Evolutionary conservation across 768 basidiomycete genomes (phyloP).

Genomic region (Peribolospora baueri): DNA sequence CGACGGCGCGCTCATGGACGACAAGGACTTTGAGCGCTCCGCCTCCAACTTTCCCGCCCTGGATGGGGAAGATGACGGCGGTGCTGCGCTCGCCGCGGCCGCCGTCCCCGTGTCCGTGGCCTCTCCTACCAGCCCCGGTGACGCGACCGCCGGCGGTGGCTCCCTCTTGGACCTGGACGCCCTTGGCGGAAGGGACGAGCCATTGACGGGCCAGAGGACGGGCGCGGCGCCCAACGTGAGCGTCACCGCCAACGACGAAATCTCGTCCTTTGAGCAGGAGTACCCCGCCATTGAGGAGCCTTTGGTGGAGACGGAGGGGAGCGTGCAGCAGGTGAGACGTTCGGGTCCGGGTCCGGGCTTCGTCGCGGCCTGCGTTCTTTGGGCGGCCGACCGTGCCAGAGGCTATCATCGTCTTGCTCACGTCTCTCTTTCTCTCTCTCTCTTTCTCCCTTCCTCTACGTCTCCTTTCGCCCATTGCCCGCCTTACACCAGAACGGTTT

Average conservation of each 20-base stretch:
- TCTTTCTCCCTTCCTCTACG: too few species aligned
- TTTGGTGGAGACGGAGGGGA: too few species aligned
- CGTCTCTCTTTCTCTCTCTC: too few species aligned
- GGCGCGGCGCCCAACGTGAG: conserved; percentile 33
- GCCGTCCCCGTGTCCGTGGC: conserved; percentile 19
- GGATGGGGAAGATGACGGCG: conserved; percentile 32
- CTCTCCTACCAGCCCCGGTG: conserved; percentile 7
- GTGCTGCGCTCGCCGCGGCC: conserved; percentile 30
- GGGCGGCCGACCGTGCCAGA: too few species aligned
- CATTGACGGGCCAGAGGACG: conserved; percentile 17
- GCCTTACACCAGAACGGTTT: too few species aligned
- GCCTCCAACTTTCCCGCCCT: conserved; percentile 68
- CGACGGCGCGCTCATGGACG: conserved; percentile 22
- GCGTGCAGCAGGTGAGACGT: too few species aligned
- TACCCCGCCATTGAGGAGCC: conserved; percentile 48
- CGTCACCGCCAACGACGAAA: conserved; percentile 52
- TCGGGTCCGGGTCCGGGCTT: too few species aligned
- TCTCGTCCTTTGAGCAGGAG: conserved; percentile 61
- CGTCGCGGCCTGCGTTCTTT: too few species aligned
- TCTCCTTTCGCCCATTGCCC: too few species aligned
- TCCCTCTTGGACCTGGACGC: conserved; percentile 3
- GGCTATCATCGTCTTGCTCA: too few species aligned
- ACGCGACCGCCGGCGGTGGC: background rate
- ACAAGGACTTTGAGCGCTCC: conserved; percentile 60
- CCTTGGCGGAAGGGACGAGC: conserved; percentile 38